phyloP scores from a whole-genome alignment of 202 grass and related monocot species.

The Carex sylvatica region DNA sequence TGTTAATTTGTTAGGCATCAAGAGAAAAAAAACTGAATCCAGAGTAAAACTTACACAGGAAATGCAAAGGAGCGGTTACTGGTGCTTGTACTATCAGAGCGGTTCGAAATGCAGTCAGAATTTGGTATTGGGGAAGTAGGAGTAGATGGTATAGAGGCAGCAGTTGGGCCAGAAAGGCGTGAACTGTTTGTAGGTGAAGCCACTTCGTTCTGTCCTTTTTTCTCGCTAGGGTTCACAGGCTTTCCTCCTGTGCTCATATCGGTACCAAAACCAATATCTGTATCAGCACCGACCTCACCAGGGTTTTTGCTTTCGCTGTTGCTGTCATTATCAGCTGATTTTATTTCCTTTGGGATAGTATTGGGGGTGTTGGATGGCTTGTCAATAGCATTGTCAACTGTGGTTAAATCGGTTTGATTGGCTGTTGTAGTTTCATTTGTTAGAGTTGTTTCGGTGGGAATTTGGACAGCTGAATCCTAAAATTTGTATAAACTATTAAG shows the following conservation, averaged over 20 bases:
- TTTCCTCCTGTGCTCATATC: background rate
- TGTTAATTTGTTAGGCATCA: background rate
- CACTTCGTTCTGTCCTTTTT: background rate
- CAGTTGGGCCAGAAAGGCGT: constrained; percentile 31
- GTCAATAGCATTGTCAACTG: background rate
- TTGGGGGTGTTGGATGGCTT: background rate
- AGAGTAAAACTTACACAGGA: constrained; percentile 36
- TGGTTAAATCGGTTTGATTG: background rate
- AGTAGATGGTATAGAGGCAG: constrained; percentile 7
- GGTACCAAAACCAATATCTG: background rate
- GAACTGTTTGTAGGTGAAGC: constrained; percentile 4
- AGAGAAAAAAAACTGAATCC: background rate
- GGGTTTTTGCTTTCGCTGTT: background rate
- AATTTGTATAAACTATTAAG: background rate
- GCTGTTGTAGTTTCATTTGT: background rate
- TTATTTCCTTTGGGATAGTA: background rate
- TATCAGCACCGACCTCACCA: background rate
- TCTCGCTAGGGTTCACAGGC: constrained; percentile 9
- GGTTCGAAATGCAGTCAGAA: constrained; percentile 37
- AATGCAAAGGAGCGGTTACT: constrained; percentile 49
- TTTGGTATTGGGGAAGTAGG: constrained; percentile 24
- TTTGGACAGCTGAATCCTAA: background rate
- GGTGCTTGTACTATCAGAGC: constrained; percentile 38
- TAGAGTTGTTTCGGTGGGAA: background rate
- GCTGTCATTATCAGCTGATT: background rate